Conservation (phyloP, 108 stramenopile species). For the Nitzschia sp. region DNA sequence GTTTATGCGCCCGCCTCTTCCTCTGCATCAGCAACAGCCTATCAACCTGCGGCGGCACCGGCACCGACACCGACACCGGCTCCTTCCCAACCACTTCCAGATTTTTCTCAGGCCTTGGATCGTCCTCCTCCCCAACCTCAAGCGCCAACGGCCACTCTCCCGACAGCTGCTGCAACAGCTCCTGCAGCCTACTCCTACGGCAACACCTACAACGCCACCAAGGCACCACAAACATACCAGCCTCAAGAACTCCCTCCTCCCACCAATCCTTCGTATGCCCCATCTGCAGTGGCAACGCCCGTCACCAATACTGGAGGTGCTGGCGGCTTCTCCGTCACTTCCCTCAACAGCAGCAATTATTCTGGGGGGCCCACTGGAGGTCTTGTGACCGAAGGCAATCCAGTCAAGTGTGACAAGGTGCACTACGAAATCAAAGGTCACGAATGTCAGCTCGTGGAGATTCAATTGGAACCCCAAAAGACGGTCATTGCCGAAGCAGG, state of each 20-base stretch:
- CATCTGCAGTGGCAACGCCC: constrained; percentile 1
- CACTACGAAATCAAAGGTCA: constrained; percentile 42
- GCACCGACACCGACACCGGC: neutral
- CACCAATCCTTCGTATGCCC: constrained; percentile 4
- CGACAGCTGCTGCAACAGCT: neutral
- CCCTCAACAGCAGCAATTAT: constrained; percentile 13
- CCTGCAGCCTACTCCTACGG: neutral
- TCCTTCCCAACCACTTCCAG: neutral
- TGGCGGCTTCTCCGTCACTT: neutral
- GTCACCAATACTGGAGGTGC: neutral
- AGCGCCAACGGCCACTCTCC: neutral
- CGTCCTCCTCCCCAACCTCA: neutral
- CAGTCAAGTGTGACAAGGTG: constrained; percentile 29
- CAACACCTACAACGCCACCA: neutral
- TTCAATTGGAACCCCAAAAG: constrained; percentile 52
- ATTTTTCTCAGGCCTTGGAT: constrained; percentile 20
- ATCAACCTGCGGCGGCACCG: neutral
- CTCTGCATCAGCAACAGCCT: neutral
- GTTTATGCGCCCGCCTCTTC: neutral
- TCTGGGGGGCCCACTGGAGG: constrained; percentile 22
- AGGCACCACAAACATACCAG: neutral
- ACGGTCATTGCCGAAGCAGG: constrained; percentile 74
- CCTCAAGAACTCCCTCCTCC: neutral
- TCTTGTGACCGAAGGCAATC: constrained; percentile 29
- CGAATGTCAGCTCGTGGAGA: constrained; percentile 35